Base-by-base conservation (phyloP, 805 yeast genomes). In the Myxozyma melibiosi region DNA sequence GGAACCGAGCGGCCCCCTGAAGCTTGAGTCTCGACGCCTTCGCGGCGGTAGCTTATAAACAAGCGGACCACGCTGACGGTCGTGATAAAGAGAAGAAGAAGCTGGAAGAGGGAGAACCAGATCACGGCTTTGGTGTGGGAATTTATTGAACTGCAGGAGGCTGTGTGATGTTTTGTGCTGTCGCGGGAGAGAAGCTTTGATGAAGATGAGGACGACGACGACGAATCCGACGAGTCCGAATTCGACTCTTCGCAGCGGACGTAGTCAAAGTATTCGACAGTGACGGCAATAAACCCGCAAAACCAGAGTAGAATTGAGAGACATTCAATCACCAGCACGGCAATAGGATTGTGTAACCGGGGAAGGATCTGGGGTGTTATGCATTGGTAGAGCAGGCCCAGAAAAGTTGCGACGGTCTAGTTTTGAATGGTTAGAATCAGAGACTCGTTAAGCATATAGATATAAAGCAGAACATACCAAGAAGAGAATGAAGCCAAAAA, bases 401-500 rank as follows among this genome's bases (percentile, higher is more conserved):
- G 16, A 24, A 51, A 22, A 9, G 57, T 53, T 4, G 39, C 39
- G 13, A 47, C n/a, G 24, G 51, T 25, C 57, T 57, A 35, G 25
- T 28, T 11, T 5, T 34, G 4, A 24, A 8, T n/a, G 16, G 6
- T 18, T 9, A 45, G 5, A 18, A 30, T 3, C 14, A 28, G 33
- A 14, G 31, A 30, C 35, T 25, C 35, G 11, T 8, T 42, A 4
- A 40, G 14, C 25, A 16, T 2, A 1, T 9, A 34, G 4, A n/a
- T 16, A 16, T 8, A 51, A 24, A 27, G 20, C 11, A 24, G 2
- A 16, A 47, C 57, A 25, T 52, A 53, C 55, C 33, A 50, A 30
- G 24, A 58, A 58, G 2, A 58, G n/a, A 11, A 25, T 27, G 37
- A 54, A 58, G 11, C 62, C 62, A 34, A 54, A 53, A 16, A 58